Base-by-base conservation (phyloP, 1,284 basidiomycete species). In the Rhizoctonia solani region DNA sequence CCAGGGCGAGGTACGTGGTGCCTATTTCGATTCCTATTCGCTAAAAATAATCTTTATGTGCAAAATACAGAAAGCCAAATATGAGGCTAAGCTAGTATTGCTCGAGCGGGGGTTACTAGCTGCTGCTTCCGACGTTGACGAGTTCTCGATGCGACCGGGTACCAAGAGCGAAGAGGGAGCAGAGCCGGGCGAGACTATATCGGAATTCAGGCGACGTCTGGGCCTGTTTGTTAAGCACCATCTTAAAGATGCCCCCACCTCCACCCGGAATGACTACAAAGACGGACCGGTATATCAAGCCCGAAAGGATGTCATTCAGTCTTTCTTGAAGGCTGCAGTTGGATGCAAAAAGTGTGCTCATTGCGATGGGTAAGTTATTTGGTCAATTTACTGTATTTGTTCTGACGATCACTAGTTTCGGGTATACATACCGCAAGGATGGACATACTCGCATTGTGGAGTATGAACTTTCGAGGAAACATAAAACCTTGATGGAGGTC, bases 381-480 rank as follows among this genome's bases (percentile, higher is more conserved):
- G 13, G 23, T n/a, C 4, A 29, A 2, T 21, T 32, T 30, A 19
- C 44, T 30, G 19, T 23, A 65, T 32, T 68, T 21, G 27, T 66
- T 34, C n/a, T n/a, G 55, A 30, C 50, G 61, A n/a, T 37, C 30
- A 41, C 0, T 72, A 96, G 94, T n/a, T 79, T 84, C 73, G 87
- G 83, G 1, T 93, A 93, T 74, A 91, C 92, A 0, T 92, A 93
- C 78, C 88, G 95, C 68, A 98, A 95, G 76, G 97, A 99, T 75
- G 94, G 93, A 1, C 85, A 92, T 75, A 92, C 93, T 68, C 98
- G 98, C 79, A 86, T 99, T 71, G 90, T 98, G 75, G 95, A 98
- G 79, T 92, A 92, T 74, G 94, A 95, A 73, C 83, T 98, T 30
- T 82, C 91, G 1, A 67, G 77, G 4, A 96, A 95, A 78, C 90